phyloP scores from a whole-genome alignment of 164 flowering plant genomes.

The Vitis rupestris region DNA sequence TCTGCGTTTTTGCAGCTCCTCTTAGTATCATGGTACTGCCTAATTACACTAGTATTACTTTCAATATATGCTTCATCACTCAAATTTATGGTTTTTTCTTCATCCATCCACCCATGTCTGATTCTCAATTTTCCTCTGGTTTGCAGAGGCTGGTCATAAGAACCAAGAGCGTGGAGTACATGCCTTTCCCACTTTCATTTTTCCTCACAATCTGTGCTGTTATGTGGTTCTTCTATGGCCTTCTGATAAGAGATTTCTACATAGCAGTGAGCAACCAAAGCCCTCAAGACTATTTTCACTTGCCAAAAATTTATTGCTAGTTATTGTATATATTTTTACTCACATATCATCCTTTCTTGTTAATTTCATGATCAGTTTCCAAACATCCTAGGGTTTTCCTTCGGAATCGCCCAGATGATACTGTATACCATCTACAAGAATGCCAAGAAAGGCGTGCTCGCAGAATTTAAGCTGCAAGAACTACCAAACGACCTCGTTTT shows the following conservation, averaged over 20 bases:
- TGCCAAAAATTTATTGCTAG: too few relatives aligned
- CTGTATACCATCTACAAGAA: constrained; percentile 49
- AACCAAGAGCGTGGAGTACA: constrained; percentile 73
- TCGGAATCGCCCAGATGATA: constrained; percentile 65
- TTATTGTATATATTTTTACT: neutral
- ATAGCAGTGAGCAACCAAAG: constrained; percentile 52
- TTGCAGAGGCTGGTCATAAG: constrained; percentile 65
- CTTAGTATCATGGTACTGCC: constrained; percentile 62
- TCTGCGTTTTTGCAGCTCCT: constrained; percentile 72
- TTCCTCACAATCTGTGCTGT: constrained; percentile 61
- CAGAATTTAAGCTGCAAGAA: constrained; percentile 30
- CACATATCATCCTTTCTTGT: too few relatives aligned
- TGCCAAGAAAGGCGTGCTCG: constrained; percentile 14
- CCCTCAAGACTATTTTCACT: too few relatives aligned
- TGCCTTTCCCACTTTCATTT: constrained; percentile 70
- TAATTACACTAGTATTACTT: too few relatives aligned
- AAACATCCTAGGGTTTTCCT: constrained; percentile 55
- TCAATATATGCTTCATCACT: too few relatives aligned
- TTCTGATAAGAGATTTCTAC: constrained; percentile 47
- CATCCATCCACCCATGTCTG: neutral
- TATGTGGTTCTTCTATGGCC: constrained; percentile 78
- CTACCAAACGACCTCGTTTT: neutral
- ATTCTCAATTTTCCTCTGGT: neutral
- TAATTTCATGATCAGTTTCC: constrained; percentile 39
- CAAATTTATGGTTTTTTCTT: neutral